Evolutionary conservation across 345 rosid genomes (phyloP), one percentile per base, ranked within the genome.

Genomic region (Adansonia digitata): DNA sequence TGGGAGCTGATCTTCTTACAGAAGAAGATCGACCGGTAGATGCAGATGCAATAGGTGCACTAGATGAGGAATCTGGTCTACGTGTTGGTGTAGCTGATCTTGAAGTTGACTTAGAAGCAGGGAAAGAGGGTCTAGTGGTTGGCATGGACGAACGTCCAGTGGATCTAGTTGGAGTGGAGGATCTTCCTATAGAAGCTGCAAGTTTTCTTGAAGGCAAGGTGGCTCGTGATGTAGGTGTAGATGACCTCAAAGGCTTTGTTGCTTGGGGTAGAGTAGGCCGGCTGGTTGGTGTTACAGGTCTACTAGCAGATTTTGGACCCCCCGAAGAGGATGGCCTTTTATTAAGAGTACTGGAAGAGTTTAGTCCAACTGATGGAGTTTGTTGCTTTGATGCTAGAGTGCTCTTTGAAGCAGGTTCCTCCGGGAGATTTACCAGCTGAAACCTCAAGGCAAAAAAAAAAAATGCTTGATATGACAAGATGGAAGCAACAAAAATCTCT

Each of bases 71-170:
- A 88, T 73, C 51, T 71, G 94, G 86, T 34, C 93, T 87, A 40
- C 98, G 94, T 75, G 98, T 89, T 75, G 99, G 99, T 39, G 98
- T 92, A 62, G 93, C 78, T 51, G 98, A 85, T 80, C 99, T 90
- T 13, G 98, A 86, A 74, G 83, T 78, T 27, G 91, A 71, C 80
- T 91, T 92, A 24, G 93, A 75, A 29, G 92, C 85, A 69, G 95
- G 89, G 74, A 88, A 73, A 55, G 94, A 77, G 67, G 97, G 76
- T 75, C 98, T 88, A 18, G 92, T 37, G 68, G 96, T 91, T 74
- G 99, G 99, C 6, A 96, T 91, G 66, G 97, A 90, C 59, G 99
- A 91, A 82, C 96, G 85, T 0, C 83, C 85, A 6, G 92, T 83
- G 62, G 97, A 82, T 80, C 97, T 91, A 20, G 97, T 79, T 55